phyloP scores from a whole-genome alignment of 1,284 basidiomycete species.

The Tilletia horrida region DNA sequence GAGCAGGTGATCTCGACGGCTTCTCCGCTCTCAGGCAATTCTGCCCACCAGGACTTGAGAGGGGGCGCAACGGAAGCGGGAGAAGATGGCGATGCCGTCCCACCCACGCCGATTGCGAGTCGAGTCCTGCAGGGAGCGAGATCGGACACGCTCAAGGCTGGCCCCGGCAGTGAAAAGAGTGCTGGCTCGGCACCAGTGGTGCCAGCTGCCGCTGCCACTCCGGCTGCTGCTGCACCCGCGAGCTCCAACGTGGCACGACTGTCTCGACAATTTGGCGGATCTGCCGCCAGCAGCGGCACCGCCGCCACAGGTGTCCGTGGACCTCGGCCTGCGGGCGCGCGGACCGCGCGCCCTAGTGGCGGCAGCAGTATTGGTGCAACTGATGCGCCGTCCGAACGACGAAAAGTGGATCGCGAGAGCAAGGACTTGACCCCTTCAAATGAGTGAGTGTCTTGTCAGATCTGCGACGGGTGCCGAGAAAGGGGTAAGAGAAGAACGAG shows the following conservation, averaged over 20 bases:
- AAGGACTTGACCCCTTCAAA: conserved; percentile 19
- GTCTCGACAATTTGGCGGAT: neutral
- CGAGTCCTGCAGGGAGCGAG: conserved; percentile 31
- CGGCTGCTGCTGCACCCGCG: no score
- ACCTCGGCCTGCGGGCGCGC: conserved; percentile 21
- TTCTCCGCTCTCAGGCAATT: conserved; percentile 58
- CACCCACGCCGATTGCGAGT: conserved; percentile 33
- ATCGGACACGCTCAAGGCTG: neutral
- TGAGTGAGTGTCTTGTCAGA: conserved; percentile 18
- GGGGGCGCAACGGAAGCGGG: neutral
- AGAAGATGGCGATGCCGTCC: conserved; percentile 32
- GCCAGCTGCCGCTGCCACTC: neutral
- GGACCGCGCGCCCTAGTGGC: conserved; percentile 16
- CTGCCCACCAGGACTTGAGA: conserved; percentile 29
- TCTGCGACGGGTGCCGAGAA: no score
- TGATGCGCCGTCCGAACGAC: neutral
- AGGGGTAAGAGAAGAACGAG: no score
- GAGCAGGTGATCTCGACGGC: conserved; percentile 54
- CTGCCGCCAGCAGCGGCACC: neutral
- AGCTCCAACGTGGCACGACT: neutral
- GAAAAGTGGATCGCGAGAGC: conserved; percentile 14
- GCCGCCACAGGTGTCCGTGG: conserved; percentile 21
- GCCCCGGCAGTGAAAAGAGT: neutral
- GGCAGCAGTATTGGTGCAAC: neutral
- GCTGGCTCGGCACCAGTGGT: neutral